Conservation (phyloP, 441 rosid species). For the Metrosideros polymorpha region DNA sequence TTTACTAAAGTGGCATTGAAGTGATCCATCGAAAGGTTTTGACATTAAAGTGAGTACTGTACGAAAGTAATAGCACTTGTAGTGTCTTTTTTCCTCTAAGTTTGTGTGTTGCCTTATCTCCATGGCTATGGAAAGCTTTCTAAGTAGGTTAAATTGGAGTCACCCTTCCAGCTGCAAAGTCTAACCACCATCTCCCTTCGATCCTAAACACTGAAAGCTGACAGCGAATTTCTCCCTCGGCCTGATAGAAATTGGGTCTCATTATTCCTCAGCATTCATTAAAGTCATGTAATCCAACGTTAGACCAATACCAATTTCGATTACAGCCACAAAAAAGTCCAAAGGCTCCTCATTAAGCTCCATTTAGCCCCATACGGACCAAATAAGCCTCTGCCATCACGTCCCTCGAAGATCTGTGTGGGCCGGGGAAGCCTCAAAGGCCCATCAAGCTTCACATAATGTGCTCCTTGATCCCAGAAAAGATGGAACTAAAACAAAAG, state of each 20-base stretch:
- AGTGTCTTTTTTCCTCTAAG: accelerated
- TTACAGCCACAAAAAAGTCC: neutral
- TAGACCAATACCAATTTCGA: neutral
- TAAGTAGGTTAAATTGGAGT: neutral
- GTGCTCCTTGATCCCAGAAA: neutral
- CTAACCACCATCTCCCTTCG: neutral
- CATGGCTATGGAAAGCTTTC: neutral
- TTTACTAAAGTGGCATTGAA: accelerated
- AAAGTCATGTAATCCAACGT: neutral
- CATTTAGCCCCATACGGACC: neutral
- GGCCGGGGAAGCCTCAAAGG: neutral
- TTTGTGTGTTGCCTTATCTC: neutral
- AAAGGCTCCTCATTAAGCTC: neutral
- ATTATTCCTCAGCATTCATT: too few species aligned
- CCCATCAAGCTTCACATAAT: neutral
- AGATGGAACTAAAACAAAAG: neutral
- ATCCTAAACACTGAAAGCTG: neutral
- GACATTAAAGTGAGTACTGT: accelerated
- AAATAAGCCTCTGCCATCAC: neutral
- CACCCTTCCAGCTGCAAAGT: neutral
- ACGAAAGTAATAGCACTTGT: accelerated
- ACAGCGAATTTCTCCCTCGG: neutral
- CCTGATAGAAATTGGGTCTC: neutral
- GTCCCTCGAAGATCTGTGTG: neutral
- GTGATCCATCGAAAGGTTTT: accelerated